Percentiles rank a stretch among this genome's conserved stretches.
Evolutionary conservation across 169 alveolate species (phyloP).

Genomic region (Plasmodium inui): DNA sequence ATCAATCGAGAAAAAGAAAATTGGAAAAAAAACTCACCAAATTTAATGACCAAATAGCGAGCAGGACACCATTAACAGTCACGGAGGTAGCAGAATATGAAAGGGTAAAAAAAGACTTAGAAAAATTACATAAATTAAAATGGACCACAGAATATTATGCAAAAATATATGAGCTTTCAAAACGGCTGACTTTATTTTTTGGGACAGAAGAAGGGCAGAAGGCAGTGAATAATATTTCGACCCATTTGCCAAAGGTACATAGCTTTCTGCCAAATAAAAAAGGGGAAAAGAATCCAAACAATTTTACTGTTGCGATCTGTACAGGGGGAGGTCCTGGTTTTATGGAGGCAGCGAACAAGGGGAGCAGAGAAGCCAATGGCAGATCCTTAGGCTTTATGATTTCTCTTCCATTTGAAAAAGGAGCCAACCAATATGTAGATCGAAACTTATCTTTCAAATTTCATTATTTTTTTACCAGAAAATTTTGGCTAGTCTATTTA

Average conservation of each 20-base stretch:
- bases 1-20: slow-evolving; percentile 36
- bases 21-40: slow-evolving; percentile 23
- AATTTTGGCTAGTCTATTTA: slow-evolving; percentile 83
- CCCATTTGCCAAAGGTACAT: slow-evolving; percentile 62
- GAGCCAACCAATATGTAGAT: slow-evolving; percentile 78
- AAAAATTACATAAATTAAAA: slow-evolving; percentile 48
- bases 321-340: slow-evolving; percentile 86
- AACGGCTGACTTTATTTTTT: slow-evolving; percentile 51
- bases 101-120: slow-evolving; percentile 19
- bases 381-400: slow-evolving; percentile 80
- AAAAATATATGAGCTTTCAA: slow-evolving; percentile 53
- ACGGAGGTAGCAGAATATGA: slow-evolving; percentile 20
- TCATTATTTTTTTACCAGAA: slow-evolving; percentile 85
- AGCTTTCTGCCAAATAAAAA: slow-evolving; percentile 29
- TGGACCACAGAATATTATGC: slow-evolving; percentile 52
- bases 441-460: slow-evolving; percentile 79
- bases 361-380: slow-evolving; percentile 79
- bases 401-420: slow-evolving; percentile 81
- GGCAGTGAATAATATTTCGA: slow-evolving; percentile 52
- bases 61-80: neutral
- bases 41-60: slow-evolving; percentile 7
- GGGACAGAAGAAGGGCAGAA: slow-evolving; percentile 65
- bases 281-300: slow-evolving; percentile 19
- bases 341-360: slow-evolving; percentile 86
- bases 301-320: slow-evolving; percentile 79